Base-by-base conservation (phyloP, 805 yeast genomes). In the Kluyveromyces dobzhanskii region DNA sequence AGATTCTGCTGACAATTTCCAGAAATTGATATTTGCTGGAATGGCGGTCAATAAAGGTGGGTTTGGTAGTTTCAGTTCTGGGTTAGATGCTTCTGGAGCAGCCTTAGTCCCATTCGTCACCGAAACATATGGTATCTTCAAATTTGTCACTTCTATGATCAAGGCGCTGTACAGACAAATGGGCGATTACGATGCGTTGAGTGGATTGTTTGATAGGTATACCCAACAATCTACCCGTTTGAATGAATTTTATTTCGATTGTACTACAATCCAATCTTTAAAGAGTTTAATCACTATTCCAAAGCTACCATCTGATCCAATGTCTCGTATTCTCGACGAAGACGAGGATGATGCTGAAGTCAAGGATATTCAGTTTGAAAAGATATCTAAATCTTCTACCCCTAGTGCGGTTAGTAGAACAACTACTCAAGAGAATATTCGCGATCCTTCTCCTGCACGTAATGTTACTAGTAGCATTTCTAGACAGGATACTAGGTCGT, bases 101-200 rank as follows among this genome's bases (percentile, higher is more conserved):
- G 86, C 95, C 0, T 66, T 90, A 47, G 92, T 90, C 27, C 97
- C 97, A 2, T 68, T 88, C 61, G 85, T 90, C 38, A 75, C 90
- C 5, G 98, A 90, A 59, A 75, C 94, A 2, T 88, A 85, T 54
- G 97, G 97, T 32, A 86, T 90, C 42, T 85, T 87, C 62, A 84
- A 86, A 59, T 90, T 90, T 51, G 66, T 83, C 42, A 82, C 85
- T 2, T 80, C 94, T 8, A 88, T 90, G 97, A 65, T 90, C 43
- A 74, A 95, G 47, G 97, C 94, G 0, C 70, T 90, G 76, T 76
- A 83, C 53, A 75, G 50, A 71, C 85, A 50, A 73, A 83, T 45
- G 78, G 80, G 42, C 23, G 55, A 49, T 37, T 83, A 75, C 16
- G 95, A 81, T 4, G 90, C 86, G 1, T 66, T 90, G 46, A 74